Base-by-base conservation (phyloP, 2,329 filamentous ascomycete genomes). In the Grosmannia huntii region DNA sequence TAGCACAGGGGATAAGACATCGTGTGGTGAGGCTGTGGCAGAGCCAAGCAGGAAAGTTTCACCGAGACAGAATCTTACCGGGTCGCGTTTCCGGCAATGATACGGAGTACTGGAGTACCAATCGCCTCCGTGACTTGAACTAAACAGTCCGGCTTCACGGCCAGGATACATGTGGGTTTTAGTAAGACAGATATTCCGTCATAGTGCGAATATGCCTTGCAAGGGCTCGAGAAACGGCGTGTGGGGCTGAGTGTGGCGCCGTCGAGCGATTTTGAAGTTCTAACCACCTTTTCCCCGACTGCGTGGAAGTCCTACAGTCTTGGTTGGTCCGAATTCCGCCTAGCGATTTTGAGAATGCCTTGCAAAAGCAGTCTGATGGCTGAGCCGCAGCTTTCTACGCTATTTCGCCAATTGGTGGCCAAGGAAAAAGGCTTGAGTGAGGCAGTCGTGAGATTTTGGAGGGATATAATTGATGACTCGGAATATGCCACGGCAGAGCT, bases 201-300 rank as follows among this genome's bases (percentile, higher is more conserved):
- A 44, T 44, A 21, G 19, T n/a, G 31, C 28, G 38, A 60, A 51
- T 62, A 59, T 51, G 59, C 61, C 59, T 62, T 53, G 57, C 31
- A 12, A 55, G 55, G 53, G 58, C 53, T 51, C 46, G 38, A 57
- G 53, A 38, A 58, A 59, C 57, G 61, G 56, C 61, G 56, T 54
- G 61, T 54, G 60, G 59, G 59, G 61, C 61, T 62, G 59, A 62
- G 59, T 19, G 51, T 52, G 59, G 57, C 51, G 51, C 51, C 50
- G 23, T 21, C 21, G n/a, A 55, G 48, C 48, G 48, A 50, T 50
- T 50, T 50, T 27, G 4, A 25, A 14, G 48, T 50, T 16, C 25
- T 19, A 28, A 4, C 5, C 41, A 33, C 21, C 6, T 23, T 5
- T 23, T 14, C 14, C 23, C 23, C 48, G 23, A 11, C 21, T 27